phyloP scores from a whole-genome alignment of 805 yeast genomes.

The Suhomyces pyralidae region DNA sequence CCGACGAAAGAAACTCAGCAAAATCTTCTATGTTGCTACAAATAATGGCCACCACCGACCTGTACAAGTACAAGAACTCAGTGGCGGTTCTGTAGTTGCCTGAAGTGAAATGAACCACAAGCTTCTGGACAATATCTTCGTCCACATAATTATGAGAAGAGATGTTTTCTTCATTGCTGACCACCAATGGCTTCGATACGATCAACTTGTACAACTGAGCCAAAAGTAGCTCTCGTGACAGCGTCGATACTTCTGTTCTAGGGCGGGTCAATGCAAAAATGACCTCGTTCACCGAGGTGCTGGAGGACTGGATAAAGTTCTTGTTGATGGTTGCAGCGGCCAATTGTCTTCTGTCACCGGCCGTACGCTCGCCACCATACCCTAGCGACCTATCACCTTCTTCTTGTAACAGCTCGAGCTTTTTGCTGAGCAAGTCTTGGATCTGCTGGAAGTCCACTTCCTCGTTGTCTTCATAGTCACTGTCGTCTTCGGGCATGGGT shows the following conservation, averaged over 20 bases:
- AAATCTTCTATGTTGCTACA: constrained; percentile 53
- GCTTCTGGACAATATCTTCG: constrained; percentile 32
- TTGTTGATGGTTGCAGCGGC: constrained; percentile 30
- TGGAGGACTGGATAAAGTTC: constrained; percentile 32
- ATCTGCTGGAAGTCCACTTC: constrained; percentile 12
- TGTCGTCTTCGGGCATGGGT: constrained; percentile 15
- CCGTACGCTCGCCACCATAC: constrained; percentile 1
- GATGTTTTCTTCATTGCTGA: constrained; percentile 32
- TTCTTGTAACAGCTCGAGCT: constrained; percentile 10
- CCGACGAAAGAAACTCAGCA: constrained; percentile 34
- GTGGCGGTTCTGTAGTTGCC: constrained; percentile 34
- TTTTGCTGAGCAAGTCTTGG: constrained; percentile 13
- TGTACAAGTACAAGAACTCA: constrained; percentile 41
- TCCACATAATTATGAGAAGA: constrained; percentile 38
- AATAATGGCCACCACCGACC: constrained; percentile 41
- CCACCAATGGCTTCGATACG: constrained; percentile 38
- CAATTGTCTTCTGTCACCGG: constrained; percentile 21
- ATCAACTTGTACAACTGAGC: constrained; percentile 50
- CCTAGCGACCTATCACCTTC: constrained; percentile 8
- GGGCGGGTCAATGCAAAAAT: constrained; percentile 40
- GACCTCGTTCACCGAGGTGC: constrained; percentile 43
- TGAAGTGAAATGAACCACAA: constrained; percentile 31
- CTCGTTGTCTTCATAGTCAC: constrained; percentile 15
- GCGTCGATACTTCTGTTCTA: constrained; percentile 44
- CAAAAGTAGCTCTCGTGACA: constrained; percentile 46